Evolutionary conservation across 306 rosid species (phyloP), one percentile per base, ranked within the genome.

Genomic region (Rosa lucieae): DNA sequence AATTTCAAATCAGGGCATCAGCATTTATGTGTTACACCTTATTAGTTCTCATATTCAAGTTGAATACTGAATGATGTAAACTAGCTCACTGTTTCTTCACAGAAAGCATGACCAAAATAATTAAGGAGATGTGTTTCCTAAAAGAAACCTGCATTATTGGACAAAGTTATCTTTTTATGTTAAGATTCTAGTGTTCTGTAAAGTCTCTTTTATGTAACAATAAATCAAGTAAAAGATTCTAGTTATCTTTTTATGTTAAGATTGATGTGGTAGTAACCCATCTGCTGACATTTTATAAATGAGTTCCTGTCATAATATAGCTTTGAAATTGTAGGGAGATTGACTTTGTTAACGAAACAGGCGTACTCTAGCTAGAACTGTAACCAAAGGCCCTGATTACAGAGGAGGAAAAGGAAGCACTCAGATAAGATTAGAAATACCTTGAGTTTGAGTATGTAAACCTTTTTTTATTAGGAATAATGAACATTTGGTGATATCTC

Each of bases 311-410:
- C 47, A 42, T 66, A 29, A 70, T 23, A n/a, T 62, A 15, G 67
- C 63, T 67, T 56, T 52, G 17, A 58, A 68, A 39, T 78, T 77
- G 78, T 82, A 94, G 99, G 90, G 97, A 91, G 84, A 84, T 94
- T 83, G 97, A 94, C 89, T 94, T 94, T 86, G 91, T 88, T 43
- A 80, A 87, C 74, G 97, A 94, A 79, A 85, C 86, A 70, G 97
- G 92, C 86, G 85, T 44, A 94, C 99, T 52, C 90, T 94, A 78
- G 95, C 99, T 67, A 97, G 99, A 77, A 90, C 92, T 84, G 99
- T 97, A 87, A 88, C 93, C 84, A 92, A 94, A 87, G 99, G 99
- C 56, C 87, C 97, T 80, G 97, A 94, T 84, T 94, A 89, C 78
- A 29, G 97, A 74, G 99, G 97, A 81, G 80, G 88, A 73, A 89